Evolutionary conservation across 176 grass and related monocot genomes (phyloP).

Genomic region (Chloris gayana): DNA sequence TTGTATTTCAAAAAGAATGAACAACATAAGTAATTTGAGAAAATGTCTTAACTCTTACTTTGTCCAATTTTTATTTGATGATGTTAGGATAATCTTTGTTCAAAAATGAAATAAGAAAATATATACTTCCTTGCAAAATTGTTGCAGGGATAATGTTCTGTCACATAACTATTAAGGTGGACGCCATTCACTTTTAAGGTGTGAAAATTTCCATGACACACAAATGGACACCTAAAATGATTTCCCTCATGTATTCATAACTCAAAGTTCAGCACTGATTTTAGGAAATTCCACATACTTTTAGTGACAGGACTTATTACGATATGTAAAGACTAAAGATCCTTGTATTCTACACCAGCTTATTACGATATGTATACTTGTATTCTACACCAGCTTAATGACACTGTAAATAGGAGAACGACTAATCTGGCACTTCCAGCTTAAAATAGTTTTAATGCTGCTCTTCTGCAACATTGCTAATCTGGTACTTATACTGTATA

Average conservation of each 20-base stretch:
- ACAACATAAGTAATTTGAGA: neutral
- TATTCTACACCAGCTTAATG: neutral
- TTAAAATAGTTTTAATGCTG: slow-evolving; percentile 6
- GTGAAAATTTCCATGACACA: neutral
- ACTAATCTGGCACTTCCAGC: neutral
- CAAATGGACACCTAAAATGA: neutral
- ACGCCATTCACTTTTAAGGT: neutral
- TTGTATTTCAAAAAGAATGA: neutral
- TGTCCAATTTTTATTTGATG: neutral
- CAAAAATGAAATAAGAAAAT: neutral
- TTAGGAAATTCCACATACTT: slow-evolving; percentile 5
- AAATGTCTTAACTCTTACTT: neutral
- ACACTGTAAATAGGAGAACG: neutral
- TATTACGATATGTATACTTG: neutral
- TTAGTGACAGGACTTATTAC: neutral
- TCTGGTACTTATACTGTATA: neutral
- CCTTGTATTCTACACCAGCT: neutral
- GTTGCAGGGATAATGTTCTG: neutral
- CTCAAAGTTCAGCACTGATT: neutral
- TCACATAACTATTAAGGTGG: neutral
- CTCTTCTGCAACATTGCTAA: slow-evolving; percentile 13
- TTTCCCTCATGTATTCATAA: neutral
- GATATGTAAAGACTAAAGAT: too few relatives aligned
- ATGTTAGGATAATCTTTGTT: neutral
- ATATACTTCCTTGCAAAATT: neutral